phyloP scores from a whole-genome alignment of 1,284 basidiomycete genomes.

The Trichosporon coremiiforme region DNA sequence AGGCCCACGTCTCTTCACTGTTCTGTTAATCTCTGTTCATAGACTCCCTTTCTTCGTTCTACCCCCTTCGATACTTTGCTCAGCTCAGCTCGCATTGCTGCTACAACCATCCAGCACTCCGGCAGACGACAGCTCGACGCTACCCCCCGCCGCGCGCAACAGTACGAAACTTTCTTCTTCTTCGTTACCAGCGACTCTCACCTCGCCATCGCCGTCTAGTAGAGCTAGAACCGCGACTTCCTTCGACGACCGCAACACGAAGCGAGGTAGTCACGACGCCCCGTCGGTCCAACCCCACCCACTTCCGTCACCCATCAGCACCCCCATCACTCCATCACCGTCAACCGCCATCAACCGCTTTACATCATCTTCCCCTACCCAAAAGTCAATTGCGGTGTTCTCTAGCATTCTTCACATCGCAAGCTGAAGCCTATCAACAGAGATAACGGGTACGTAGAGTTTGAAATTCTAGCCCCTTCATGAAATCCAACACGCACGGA shows the following conservation, averaged over 20 bases:
- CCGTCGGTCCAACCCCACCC: neutral
- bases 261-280: neutral
- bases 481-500: slow-evolving; percentile 4
- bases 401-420: slow-evolving; percentile 4
- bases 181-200: neutral
- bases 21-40: slow-evolving; percentile 22
- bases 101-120: neutral
- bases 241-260: slow-evolving; percentile 6
- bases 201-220: neutral
- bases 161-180: neutral
- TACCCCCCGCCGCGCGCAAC: neutral
- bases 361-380: neutral
- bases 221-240: neutral
- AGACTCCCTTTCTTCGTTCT: slow-evolving; percentile 14
- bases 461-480: slow-evolving; percentile 18
- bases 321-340: neutral
- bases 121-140: slow-evolving; percentile 19
- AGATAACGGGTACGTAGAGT: slow-evolving; percentile 17
- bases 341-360: neutral
- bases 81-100: slow-evolving; percentile 12
- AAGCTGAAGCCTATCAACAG: slow-evolving; percentile 7
- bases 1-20: slow-evolving; percentile 12
- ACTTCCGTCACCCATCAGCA: neutral
- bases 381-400: neutral
- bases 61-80: neutral